A percentile compares a stretch with the other conserved stretches of the same genome.
Conservation (phyloP, 2,329 filamentous ascomycete genomes). For the Penicillium olsonii region DNA sequence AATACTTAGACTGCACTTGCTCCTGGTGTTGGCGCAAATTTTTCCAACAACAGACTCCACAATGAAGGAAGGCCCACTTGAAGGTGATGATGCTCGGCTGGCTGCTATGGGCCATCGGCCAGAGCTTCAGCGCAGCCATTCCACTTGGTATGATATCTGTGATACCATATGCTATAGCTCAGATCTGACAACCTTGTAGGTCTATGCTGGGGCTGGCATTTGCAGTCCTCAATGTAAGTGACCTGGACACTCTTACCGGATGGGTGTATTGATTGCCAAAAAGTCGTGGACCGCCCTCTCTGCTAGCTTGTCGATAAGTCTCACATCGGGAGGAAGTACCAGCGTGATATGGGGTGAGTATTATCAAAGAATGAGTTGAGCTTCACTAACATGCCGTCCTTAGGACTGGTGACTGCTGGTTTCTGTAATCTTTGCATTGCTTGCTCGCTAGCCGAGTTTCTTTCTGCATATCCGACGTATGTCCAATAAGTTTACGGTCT, state of each 20-base stretch:
- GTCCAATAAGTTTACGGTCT: conserved; percentile 1
- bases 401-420: conserved; percentile 57
- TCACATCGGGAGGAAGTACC: conserved; percentile 72
- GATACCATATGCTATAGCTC: not conserved
- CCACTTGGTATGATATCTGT: conserved; percentile 41
- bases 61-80: conserved; percentile 20
- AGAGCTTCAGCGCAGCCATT: conserved; percentile 60
- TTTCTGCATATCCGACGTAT: conserved; percentile 61
- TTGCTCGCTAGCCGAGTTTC: conserved; percentile 68
- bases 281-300: conserved; percentile 62
- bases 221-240: conserved; percentile 56
- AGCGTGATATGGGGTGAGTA: conserved; percentile 70
- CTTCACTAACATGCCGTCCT: not conserved
- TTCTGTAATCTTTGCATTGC: conserved; percentile 71
- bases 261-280: conserved; percentile 6
- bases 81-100: conserved; percentile 25
- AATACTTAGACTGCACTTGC: conserved; percentile 1
- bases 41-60: not conserved
- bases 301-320: conserved; percentile 58
- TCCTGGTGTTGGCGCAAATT: not conserved
- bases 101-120: conserved; percentile 54
- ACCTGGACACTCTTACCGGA: not conserved
- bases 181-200: conserved; percentile 15
- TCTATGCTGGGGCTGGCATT: conserved; percentile 64
- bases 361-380: not conserved